Evolutionary conservation across 1,284 basidiomycete genomes (phyloP).

Genomic region (Leucoagaricus sp.): DNA sequence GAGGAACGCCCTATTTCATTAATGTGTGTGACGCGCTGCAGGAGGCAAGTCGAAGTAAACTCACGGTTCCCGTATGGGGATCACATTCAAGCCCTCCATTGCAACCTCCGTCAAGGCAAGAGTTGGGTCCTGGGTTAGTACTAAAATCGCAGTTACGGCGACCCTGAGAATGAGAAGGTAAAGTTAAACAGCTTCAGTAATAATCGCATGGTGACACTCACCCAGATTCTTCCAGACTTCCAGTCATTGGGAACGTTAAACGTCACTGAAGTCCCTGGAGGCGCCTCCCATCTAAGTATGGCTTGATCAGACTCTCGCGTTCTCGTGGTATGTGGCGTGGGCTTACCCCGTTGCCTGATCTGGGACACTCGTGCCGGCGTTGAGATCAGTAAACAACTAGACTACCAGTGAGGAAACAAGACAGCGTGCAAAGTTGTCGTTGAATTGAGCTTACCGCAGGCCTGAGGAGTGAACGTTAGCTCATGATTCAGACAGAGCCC

Average conservation of each 20-base stretch:
- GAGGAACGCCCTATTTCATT: constrained; percentile 48
- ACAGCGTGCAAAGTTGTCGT: too few species aligned
- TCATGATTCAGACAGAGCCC: too few species aligned
- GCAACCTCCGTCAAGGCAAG: constrained; percentile 53
- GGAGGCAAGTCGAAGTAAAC: constrained; percentile 25
- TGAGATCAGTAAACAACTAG: background rate
- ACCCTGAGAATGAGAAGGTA: constrained; percentile 27
- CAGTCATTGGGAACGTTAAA: constrained; percentile 50
- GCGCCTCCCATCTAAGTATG: background rate
- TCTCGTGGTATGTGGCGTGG: background rate
- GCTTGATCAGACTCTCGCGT: too few species aligned
- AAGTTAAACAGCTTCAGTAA: background rate
- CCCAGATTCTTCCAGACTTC: constrained; percentile 49
- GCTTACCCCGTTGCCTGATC: background rate
- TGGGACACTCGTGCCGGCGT: background rate
- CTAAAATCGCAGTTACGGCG: constrained; percentile 50
- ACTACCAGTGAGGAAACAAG: background rate
- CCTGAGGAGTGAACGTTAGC: background rate
- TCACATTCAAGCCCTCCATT: constrained; percentile 56
- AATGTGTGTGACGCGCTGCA: background rate
- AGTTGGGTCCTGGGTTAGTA: constrained; percentile 46
- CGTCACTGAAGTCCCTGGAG: background rate
- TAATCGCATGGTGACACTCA: background rate
- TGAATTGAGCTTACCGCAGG: background rate
- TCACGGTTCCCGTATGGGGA: constrained; percentile 35